Evolutionary conservation across 225 moss, liverwort and hornwort genomes (phyloP), one percentile per base, ranked within the genome.

Genomic region (Pseudoscleropodium purum): DNA sequence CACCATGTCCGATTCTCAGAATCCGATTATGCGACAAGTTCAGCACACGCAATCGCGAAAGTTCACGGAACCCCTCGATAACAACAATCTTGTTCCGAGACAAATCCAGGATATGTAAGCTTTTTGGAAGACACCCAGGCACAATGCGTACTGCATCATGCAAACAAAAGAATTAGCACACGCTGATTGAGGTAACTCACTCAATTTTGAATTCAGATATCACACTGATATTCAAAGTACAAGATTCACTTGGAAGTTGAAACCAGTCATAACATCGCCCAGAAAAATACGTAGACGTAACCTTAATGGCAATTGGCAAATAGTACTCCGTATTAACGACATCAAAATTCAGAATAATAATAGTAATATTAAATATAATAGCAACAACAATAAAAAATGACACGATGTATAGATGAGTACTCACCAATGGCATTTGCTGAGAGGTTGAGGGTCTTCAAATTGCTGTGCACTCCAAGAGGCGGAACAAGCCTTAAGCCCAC

Each of bases 1-100:
- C 94, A 98, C 98, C 98, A 84, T 97, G 96, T 86, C 97, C 98
- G 85, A 97, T 97, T 67, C 98, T 96, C 85, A 96, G 64, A 64
- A 97, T 94, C 37, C 96, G 96, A 90, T 99, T 99, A 49, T 93
- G 90, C 33, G 98, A 99, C 72, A 99, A 89, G 86, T 97, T 96
- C 87, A 99, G 92, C 69, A 95, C 94, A 87, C 97, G 96, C 47
- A 99, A 90, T 54, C 96, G 96, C 41, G 95, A 95, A 51, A 99
- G 95, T 79, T 96, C 98, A 33, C 96, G 92, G 24, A 97, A 92
- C 69, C 98, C 98, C 91, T 99, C 98, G 23, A 99, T 93, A 43
- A 94, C 92, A 52, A 88, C 93, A 31, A 97, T 93, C 90, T 95
- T 96, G 92, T 99, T 99, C 84, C 96, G 93, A n/a, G 98, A 99